Base-by-base conservation (phyloP, 2,329 filamentous ascomycete species). In the Lomentospora prolificans region DNA sequence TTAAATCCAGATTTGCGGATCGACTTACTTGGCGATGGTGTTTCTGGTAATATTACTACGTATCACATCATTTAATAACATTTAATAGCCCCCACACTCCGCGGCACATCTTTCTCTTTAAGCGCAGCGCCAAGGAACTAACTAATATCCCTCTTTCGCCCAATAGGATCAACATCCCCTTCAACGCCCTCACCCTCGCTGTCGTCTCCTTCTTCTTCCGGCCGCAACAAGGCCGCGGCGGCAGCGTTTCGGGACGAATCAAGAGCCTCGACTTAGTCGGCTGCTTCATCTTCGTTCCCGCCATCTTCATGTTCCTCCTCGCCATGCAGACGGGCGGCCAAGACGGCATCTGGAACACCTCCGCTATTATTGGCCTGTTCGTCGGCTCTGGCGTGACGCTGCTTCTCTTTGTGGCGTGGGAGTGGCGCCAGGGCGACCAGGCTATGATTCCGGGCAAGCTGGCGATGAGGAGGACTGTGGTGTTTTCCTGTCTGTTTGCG, bases 381-480 rank as follows among this genome's bases (percentile, higher is more conserved):
- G 63, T 70, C 56, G 56, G 69, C 0, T 65, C 67, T 5, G 64
- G 56, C 1, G 57, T 72, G 9, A 58, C 72, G 2, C 62, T 71
- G 12, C n/a, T 65, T 6, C 22, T 61, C 3, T 76, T 76, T 56
- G 56, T 70, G 8, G n/a, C n/a, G n/a, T n/a, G n/a, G n/a, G n/a
- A n/a, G n/a, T n/a, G n/a, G n/a, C n/a, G n/a, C n/a, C n/a, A n/a
- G n/a, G 65, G 58, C n/a, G 60, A 75, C 9, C 72, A 77, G 57
- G 75, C 73, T 4, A 77, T 71, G 0, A 66, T 77, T 1, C 74
- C 75, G 6, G 67, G 67, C 1, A 69, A 70, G 24, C 69, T 76
- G 58, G 60, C 75, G 28, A 66, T 62, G 44, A 66, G 72, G 55
- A 69, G 72, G 2, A 68, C 65, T 3, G 68, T 78, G 22, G 67